phyloP scores from a whole-genome alignment of 1,139 yeast genomes.

The Geotrichum cucujoidarum region DNA sequence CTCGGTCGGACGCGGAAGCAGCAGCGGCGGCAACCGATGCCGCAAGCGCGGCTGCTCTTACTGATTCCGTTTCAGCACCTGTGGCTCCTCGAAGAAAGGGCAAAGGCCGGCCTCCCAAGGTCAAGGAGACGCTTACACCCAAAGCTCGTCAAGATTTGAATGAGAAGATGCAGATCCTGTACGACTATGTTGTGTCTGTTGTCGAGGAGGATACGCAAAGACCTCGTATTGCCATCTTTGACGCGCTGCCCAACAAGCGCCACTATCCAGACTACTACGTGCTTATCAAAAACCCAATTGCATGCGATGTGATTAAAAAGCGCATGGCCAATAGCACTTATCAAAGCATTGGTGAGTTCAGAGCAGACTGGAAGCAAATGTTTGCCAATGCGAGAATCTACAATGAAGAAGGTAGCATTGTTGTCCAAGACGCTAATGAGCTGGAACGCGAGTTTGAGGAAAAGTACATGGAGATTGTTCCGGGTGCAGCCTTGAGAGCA shows the following conservation, averaged over 20 bases:
- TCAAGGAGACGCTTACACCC: slow-evolving; percentile 41
- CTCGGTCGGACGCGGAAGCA: slow-evolving; percentile 23
- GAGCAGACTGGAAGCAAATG: slow-evolving; percentile 71
- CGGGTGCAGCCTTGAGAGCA: slow-evolving; percentile 16
- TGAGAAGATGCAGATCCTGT: slow-evolving; percentile 25
- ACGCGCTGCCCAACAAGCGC: slow-evolving; percentile 62
- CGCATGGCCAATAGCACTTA: slow-evolving; percentile 49
- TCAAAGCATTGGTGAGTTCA: slow-evolving; percentile 52
- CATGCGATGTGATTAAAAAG: slow-evolving; percentile 49
- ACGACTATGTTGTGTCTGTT: slow-evolving; percentile 25
- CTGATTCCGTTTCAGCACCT: slow-evolving; percentile 14
- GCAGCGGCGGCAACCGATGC: slow-evolving; percentile 25
- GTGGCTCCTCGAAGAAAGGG: slow-evolving; percentile 32
- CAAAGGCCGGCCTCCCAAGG: slow-evolving; percentile 39
- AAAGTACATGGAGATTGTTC: slow-evolving; percentile 20
- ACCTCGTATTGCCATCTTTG: slow-evolving; percentile 51
- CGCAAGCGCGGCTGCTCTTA: slow-evolving; percentile 17
- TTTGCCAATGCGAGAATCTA: slow-evolving; percentile 80
- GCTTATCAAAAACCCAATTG: slow-evolving; percentile 75
- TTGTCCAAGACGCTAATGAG: slow-evolving; percentile 68
- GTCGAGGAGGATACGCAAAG: slow-evolving; percentile 35
- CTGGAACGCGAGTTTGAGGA: slow-evolving; percentile 45
- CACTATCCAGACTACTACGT: slow-evolving; percentile 84
- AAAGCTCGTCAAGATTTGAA: slow-evolving; percentile 28
- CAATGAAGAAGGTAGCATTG: slow-evolving; percentile 83